A percentile compares a stretch with the other conserved stretches of the same genome.
Conservation (phyloP, 2,329 filamentous ascomycete genomes). For the Macrophomina pseudophaseolina region DNA sequence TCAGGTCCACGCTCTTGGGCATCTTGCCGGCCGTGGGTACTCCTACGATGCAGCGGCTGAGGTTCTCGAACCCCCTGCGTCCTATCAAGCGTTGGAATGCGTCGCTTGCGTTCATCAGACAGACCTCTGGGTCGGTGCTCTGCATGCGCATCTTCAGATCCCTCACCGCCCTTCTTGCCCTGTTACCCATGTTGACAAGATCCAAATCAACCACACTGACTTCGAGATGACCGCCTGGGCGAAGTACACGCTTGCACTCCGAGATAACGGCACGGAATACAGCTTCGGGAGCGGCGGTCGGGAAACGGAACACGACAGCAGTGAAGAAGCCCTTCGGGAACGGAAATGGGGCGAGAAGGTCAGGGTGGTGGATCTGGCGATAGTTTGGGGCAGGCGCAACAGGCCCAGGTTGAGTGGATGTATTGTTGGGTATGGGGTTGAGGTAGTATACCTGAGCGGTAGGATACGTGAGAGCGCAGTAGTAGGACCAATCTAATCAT, state of each 20-base stretch:
- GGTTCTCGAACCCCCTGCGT: conserved; percentile 70
- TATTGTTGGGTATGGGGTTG: conserved; percentile 39
- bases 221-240: conserved; percentile 80
- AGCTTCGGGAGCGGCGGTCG: conserved; percentile 68
- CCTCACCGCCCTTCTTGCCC: conserved; percentile 70
- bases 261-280: conserved; percentile 73
- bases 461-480: conserved; percentile 80
- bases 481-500: conserved; percentile 76
- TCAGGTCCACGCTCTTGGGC: conserved; percentile 34
- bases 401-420: conserved; percentile 27
- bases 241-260: conserved; percentile 77
- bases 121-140: conserved; percentile 62
- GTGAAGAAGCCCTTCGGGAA: conserved; percentile 78
- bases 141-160: conserved; percentile 74
- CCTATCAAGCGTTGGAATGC: conserved; percentile 68
- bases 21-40: conserved; percentile 70
- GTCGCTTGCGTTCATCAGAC: conserved; percentile 58
- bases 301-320: conserved; percentile 78
- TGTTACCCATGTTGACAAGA: conserved; percentile 80
- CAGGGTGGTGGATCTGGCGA: conserved; percentile 72
- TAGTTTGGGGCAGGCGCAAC: conserved; percentile 62
- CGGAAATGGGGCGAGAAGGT: conserved; percentile 69
- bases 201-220: conserved; percentile 79
- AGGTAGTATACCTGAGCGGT: conserved; percentile 78
- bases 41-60: conserved; percentile 78